These are phyloP conservation scores for Paramecium pentaurelia DNA, from an alignment of 73 alveolate genomes.

Conservation along the genomic window DNA sequence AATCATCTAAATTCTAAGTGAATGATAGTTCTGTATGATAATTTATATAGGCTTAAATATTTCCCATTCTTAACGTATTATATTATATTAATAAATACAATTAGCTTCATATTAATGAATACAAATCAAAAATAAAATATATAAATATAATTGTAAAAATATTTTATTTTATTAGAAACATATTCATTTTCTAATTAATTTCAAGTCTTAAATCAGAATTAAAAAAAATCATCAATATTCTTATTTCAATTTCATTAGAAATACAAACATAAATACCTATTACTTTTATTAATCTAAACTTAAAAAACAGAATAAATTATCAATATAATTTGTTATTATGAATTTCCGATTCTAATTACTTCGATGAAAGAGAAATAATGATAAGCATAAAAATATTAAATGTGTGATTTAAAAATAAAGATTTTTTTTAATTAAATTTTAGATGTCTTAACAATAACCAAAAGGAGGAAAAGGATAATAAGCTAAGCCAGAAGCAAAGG, in stretches of 20 bases:
- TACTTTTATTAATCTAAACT: not conserved
- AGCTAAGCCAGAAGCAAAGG: slow-evolving; percentile 3
- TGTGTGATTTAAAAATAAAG: slow-evolving; percentile 10
- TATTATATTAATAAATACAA: not conserved
- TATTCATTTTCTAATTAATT: not conserved
- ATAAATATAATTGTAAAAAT: not conserved
- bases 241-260: not conserved
- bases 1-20: not conserved
- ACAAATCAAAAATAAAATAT: not conserved
- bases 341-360: not conserved
- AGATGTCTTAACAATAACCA: slow-evolving; percentile 2
- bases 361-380: not conserved
- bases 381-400: not conserved
- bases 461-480: not conserved
- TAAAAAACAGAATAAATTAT: not conserved
- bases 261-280: not conserved
- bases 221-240: not conserved
- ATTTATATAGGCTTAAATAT: not conserved
- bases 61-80: not conserved
- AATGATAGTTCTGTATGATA: not conserved
- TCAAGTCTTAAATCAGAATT: not conserved
- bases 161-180: not conserved
- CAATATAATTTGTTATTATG: not conserved
- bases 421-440: slow-evolving; percentile 3
- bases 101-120: not conserved